Base-by-base conservation (phyloP, 2,329 filamentous ascomycete genomes). In the Plenodomus tracheiphilus region DNA sequence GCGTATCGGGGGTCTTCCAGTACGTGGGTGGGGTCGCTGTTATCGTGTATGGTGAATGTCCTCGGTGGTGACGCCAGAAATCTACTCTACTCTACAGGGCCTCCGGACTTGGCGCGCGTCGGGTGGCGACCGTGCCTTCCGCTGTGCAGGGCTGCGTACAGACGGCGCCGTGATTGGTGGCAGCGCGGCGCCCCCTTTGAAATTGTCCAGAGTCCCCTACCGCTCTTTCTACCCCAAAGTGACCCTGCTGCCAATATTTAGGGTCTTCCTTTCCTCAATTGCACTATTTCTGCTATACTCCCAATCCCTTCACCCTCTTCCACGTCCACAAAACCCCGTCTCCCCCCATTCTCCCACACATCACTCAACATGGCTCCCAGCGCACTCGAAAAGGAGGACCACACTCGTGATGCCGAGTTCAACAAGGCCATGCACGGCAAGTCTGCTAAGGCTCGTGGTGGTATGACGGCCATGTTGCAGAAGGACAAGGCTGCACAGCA, bases 401-500 rank as follows among this genome's bases (percentile, higher is more conserved):
- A 92, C 74, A 72, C 77, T 69, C 90, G 91, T 64, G 91, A 96
- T 88, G 89, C 90, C 57, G 87, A 84, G 61, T 96, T 96, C 82
- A 92, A 90, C 81, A 89, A 91, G 78, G 89, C 85, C 60, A 81
- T 96, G 79, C 92, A 97, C 75, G 90, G 83, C 61, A 79, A 82
- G 56, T 91, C 89, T 45, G 80, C 89, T 41, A 75, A 85, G 69
- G 83, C 84, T 38, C 76, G 80, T 47, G 89, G 87, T 68, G 89
- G 90, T 61, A 83, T 97, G 64, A 78, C 84, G 62, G 89, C 93
- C 65, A 92, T 97, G 85, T 79, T 96, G 68, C 80, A 81, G 71
- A 99, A 99, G 79, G 87, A 94, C 73, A 78, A 81, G 68, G 77
- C 79, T 22, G 90, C 91, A 7, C 89, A 95, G 70, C 84, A 91